Evolutionary conservation across 176 grass and related monocot species (phyloP).

Genomic region (Aegilops speltoides): DNA sequence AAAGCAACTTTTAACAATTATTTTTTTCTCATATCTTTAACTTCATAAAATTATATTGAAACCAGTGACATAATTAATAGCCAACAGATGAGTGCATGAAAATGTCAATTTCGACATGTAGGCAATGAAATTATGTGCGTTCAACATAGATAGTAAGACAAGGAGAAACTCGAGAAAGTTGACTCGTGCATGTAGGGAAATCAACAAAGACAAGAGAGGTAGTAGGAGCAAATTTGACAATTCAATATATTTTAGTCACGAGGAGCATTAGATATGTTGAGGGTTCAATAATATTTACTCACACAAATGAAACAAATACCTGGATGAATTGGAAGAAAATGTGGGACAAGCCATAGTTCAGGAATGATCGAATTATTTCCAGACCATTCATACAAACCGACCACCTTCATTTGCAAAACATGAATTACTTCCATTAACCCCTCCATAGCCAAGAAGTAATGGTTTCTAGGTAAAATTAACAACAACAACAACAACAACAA

Average conservation of each 20-base stretch:
- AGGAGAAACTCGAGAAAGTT: not conserved
- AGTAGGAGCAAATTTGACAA: not conserved
- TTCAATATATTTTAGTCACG: not conserved
- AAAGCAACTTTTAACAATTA: not conserved
- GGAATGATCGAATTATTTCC: constrained; percentile 54
- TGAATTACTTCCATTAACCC: not conserved
- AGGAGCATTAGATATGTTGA: not conserved
- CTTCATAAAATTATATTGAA: not conserved
- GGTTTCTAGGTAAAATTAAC: not conserved
- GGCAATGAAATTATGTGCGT: not conserved
- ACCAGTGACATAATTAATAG: not conserved
- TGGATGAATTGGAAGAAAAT: constrained; percentile 61
- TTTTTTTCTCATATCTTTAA: not conserved
- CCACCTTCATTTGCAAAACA: constrained; percentile 28
- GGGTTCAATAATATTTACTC: not conserved
- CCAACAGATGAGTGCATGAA: not conserved
- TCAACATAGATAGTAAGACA: too few relatives aligned
- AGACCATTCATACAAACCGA: constrained; percentile 54
- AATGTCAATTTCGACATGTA: not conserved
- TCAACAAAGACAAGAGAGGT: not conserved
- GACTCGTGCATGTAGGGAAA: not conserved
- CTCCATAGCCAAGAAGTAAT: not conserved
- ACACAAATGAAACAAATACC: constrained; percentile 16
- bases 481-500: too few relatives aligned
- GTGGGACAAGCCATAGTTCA: constrained; percentile 53